Evolutionary conservation across 495 filamentous ascomycete species (phyloP).

Genomic region (Apodospora peruviana): DNA sequence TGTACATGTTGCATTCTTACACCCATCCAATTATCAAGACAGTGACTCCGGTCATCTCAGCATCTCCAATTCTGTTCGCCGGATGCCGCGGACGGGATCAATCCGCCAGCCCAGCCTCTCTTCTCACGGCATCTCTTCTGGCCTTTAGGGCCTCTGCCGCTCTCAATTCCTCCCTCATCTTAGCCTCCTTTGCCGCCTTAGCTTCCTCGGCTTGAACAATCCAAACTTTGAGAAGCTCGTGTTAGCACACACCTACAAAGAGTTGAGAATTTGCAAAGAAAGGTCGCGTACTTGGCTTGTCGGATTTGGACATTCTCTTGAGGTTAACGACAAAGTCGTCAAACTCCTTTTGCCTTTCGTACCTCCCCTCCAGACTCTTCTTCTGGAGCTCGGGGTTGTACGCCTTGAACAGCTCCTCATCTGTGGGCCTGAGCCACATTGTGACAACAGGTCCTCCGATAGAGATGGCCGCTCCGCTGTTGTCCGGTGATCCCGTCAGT

Average conservation of each 20-base stretch:
- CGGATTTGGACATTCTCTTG: constrained; percentile 84
- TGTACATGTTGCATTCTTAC: no score
- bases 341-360: constrained; percentile 73
- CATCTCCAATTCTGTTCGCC: no score
- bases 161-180: constrained; percentile 46
- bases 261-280: no score
- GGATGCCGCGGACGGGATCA: no score
- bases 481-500: constrained; percentile 4
- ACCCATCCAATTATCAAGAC: no score
- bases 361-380: constrained; percentile 67
- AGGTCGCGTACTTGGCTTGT: constrained; percentile 62
- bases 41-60: no score
- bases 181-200: constrained; percentile 49
- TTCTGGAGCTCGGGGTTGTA: constrained; percentile 94
- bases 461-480: constrained; percentile 61
- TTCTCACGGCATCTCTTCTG: constrained; percentile 57
- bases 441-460: constrained; percentile 83
- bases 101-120: constrained; percentile 36
- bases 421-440: constrained; percentile 73
- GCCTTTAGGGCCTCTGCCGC: constrained; percentile 53
- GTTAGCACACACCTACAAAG: neutral
- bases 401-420: constrained; percentile 84
- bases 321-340: constrained; percentile 77
- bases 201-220: constrained; percentile 58
- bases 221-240: constrained; percentile 51